phyloP scores from a whole-genome alignment of 768 basidiomycete species.

The Crucibulum laeve region DNA sequence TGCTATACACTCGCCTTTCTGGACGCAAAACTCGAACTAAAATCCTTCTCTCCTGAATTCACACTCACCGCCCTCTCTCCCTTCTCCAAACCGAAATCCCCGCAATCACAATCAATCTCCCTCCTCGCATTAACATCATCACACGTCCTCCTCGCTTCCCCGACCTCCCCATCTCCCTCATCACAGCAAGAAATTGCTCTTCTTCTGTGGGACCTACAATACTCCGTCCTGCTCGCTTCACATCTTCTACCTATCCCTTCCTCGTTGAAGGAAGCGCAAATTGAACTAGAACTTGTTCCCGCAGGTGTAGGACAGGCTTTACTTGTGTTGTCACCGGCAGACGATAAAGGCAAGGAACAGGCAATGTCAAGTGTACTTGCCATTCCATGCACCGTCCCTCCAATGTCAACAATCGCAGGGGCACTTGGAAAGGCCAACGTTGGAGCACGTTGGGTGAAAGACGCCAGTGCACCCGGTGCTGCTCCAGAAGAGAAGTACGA shows the following conservation, averaged over 20 bases:
- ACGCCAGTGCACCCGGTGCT: background rate
- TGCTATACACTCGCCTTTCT: background rate
- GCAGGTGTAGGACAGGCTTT: slow-evolving; percentile 44
- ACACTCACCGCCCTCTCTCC: slow-evolving; percentile 28
- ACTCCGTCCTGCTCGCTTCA: slow-evolving; percentile 56
- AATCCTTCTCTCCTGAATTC: slow-evolving; percentile 12
- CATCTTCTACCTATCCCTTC: slow-evolving; percentile 48
- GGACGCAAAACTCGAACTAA: slow-evolving; percentile 2
- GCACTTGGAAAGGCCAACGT: slow-evolving; percentile 40
- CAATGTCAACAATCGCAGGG: slow-evolving; percentile 55
- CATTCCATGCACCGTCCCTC: slow-evolving; percentile 51
- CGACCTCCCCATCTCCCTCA: slow-evolving; percentile 27
- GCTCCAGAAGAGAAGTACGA: slow-evolving; percentile 5
- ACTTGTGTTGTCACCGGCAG: slow-evolving; percentile 40
- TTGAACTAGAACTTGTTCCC: slow-evolving; percentile 24
- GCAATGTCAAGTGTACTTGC: slow-evolving; percentile 52
- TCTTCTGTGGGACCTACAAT: slow-evolving; percentile 68
- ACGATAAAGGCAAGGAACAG: slow-evolving; percentile 16
- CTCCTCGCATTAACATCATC: slow-evolving; percentile 52
- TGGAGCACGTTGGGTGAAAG: background rate
- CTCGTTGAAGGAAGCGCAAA: slow-evolving; percentile 23
- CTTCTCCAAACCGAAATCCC: background rate
- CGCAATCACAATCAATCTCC: slow-evolving; percentile 18
- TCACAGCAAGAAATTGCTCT: slow-evolving; percentile 53
- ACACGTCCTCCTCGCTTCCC: slow-evolving; percentile 49